These are phyloP conservation scores for Citrus medica DNA, from an alignment of 345 rosid genomes.

Conservation along the genomic window DNA sequence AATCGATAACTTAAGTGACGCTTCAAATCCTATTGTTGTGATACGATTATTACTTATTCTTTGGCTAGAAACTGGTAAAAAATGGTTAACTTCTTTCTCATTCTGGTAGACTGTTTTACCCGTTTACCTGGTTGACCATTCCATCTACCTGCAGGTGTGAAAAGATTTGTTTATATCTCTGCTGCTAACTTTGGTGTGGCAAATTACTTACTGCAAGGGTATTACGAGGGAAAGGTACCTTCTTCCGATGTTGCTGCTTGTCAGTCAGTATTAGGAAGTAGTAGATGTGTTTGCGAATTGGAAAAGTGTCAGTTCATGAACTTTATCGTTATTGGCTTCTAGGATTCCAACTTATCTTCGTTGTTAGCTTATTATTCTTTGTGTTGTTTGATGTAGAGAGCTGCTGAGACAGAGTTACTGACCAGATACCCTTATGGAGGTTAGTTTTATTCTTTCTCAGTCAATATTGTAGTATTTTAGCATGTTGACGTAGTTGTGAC, in stretches of 20 bases:
- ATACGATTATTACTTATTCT: background rate
- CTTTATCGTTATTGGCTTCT: constrained; percentile 7
- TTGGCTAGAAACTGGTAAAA: too few relatives aligned
- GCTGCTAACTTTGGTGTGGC: constrained; percentile 91
- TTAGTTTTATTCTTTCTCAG: constrained; percentile 16
- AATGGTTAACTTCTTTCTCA: background rate
- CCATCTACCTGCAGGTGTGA: constrained; percentile 51
- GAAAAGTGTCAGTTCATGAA: background rate
- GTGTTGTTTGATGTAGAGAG: constrained; percentile 54
- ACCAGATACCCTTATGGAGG: constrained; percentile 93
- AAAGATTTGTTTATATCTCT: constrained; percentile 83
- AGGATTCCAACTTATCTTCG: background rate
- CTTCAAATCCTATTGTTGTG: background rate
- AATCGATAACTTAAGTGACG: background rate
- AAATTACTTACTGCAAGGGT: constrained; percentile 76
- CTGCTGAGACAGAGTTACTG: constrained; percentile 91
- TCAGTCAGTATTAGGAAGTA: background rate
- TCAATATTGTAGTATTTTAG: background rate
- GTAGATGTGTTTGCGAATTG: background rate
- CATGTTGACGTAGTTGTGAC: background rate
- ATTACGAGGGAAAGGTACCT: constrained; percentile 90
- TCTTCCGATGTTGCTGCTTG: background rate
- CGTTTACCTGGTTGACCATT: background rate
- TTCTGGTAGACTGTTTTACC: background rate
- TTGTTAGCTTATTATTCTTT: background rate